These are phyloP conservation scores for Calonectria leucothoes DNA, from an alignment of 2,329 filamentous ascomycete genomes.

Conservation along the genomic window DNA sequence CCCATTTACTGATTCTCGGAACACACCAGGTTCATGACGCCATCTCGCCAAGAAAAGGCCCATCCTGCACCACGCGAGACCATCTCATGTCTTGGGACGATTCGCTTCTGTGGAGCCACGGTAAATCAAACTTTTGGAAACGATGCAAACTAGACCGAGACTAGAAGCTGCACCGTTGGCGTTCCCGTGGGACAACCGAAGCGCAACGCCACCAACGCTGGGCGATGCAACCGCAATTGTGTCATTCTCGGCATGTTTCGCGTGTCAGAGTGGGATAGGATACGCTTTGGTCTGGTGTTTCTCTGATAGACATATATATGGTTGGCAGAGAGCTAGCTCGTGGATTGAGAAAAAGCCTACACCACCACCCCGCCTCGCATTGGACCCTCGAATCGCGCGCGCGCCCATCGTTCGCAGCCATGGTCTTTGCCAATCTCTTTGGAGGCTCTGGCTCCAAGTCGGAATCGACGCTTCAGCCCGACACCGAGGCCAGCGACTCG, in stretches of 20 bases:
- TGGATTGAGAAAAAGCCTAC: not conserved
- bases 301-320: not conserved
- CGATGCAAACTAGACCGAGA: not conserved
- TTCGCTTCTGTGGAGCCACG: not conserved
- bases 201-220: not conserved
- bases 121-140: not conserved
- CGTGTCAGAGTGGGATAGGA: not conserved
- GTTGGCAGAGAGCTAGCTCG: not conserved
- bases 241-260: not conserved
- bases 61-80: conserved; percentile 4
- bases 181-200: not conserved
- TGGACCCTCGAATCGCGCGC: not conserved
- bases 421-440: conserved; percentile 1
- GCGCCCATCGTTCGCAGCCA: not conserved
- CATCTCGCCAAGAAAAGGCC: conserved; percentile 3
- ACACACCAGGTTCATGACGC: not conserved
- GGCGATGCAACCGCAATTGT: not conserved
- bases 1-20: not conserved
- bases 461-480: not conserved
- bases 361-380: too few species aligned
- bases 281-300: not conserved
- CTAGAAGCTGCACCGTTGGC: not conserved
- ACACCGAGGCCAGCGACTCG: not conserved
- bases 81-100: not conserved
- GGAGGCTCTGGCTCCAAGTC: not conserved